These are phyloP conservation scores for Rhizopogon roseolus DNA, from an alignment of 768 basidiomycete genomes.

Conservation along the genomic window DNA sequence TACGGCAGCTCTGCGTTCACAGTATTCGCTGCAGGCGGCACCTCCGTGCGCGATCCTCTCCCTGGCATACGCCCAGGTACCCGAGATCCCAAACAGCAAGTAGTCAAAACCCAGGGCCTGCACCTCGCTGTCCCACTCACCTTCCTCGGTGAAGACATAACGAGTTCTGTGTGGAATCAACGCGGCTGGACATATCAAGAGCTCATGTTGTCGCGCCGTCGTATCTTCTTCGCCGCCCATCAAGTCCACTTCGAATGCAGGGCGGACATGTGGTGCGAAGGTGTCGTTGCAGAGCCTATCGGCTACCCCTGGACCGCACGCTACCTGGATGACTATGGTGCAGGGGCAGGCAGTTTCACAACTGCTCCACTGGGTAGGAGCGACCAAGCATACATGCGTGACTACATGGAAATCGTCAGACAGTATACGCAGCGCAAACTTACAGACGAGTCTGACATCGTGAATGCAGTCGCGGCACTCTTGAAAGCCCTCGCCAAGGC, in stretches of 20 bases:
- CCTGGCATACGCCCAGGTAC: constrained; percentile 8
- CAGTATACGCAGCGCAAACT: neutral
- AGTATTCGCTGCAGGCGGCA: constrained; percentile 12
- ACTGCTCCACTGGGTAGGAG: too few species aligned
- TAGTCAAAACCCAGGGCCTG: constrained; percentile 15
- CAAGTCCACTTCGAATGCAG: constrained; percentile 17
- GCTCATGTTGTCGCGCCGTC: constrained; percentile 11
- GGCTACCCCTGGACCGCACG: too few species aligned
- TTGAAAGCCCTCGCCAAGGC: neutral
- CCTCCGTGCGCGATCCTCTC: constrained; percentile 5
- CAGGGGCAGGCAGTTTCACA: too few species aligned
- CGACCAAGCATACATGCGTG: too few species aligned
- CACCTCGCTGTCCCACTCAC: constrained; percentile 14
- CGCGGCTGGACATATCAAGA: constrained; percentile 22
- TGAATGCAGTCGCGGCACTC: neutral
- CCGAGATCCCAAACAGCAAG: constrained; percentile 7
- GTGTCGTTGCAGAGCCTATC: constrained; percentile 10
- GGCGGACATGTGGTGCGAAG: constrained; percentile 15
- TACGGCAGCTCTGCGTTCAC: constrained; percentile 12
- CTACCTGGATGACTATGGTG: too few species aligned
- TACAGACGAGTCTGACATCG: neutral
- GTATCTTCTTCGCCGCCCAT: constrained; percentile 15
- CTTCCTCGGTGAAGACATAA: constrained; percentile 1
- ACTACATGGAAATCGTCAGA: neutral
- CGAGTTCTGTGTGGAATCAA: constrained; percentile 10